Base-by-base conservation (phyloP, 208 protist genomes). In the Crithidia mellificae region DNA sequence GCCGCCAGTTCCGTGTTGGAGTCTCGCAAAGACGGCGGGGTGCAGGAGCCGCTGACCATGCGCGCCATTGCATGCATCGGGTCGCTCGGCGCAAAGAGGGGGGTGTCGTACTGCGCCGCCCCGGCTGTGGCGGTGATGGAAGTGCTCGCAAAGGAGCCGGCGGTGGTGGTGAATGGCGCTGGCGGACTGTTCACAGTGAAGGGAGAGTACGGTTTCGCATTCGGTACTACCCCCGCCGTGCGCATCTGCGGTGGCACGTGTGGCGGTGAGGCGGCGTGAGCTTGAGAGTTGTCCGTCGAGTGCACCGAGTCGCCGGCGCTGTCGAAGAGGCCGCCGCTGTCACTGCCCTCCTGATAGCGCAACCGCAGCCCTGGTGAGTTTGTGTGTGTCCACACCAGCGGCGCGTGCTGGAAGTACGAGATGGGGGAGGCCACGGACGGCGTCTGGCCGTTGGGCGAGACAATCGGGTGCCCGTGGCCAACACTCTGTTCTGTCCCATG, bases 321-420 rank as follows among this genome's bases (percentile, higher is more conserved):
- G 24, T 49, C 46, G 11, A 47, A 49, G 15, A 50, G 0, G 36
- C 8, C 36, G 17, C 32, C 50, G 9, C 55, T 54, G 9, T 44
- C 14, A 12, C 46, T 15, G 20, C 24, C 24, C 12, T 24, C 32
- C 1, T 19, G 25, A 17, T 32, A 47, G 24, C 58, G 34, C 7
- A 44, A 50, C 0, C 52, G 59, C 30, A 57, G 6, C 44, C 44
- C 20, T 4, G 50, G 49, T 11, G 47, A n/a, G 30, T 51, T 49
- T 17, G 38, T 11, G n/a, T n/a, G n/a, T 7, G 12, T 24, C 12
- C 46, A 69, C 46, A 69, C 55, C 2, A 55, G 25, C 2, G 70
- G 70, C 24, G 70, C 70, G 34, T 59, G 62, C 30, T 69, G 70
- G 38, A 75, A 75, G 38, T 75, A 75, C 6, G 29, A 32, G 24